Evolutionary conservation across 768 basidiomycete species (phyloP), one percentile per base, ranked within the genome.

Genomic region (Macrolepiota fuliginosa): DNA sequence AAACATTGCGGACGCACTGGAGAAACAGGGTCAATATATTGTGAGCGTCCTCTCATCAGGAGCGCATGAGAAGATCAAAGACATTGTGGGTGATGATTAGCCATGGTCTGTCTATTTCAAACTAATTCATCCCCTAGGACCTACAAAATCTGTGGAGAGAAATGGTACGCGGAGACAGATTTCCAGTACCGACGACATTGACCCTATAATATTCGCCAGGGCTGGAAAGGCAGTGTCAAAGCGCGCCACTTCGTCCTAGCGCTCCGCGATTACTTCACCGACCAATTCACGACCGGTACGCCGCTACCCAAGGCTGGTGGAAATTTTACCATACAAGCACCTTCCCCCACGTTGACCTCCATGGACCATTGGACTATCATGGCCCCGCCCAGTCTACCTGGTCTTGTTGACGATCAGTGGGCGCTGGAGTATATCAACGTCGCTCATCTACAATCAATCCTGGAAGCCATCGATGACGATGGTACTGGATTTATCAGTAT

Each of bases 211-310:
- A 2, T 24, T 24, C 24, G 13, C 2, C 15, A 83, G 82, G 75
- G 74, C 6, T 84, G 83, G 83, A 78, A 77, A 65, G 77, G 80
- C 11, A 83, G 75, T 62, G 83, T 84, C 36, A 82, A 84, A 64
- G 79, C 82, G 0, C 71, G 77, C 0, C 79, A 81, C 59, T 84
- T 84, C 56, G 79, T 82, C 3, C 72, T 81, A 1, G 76, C 76
- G 17, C 68, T 80, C 1, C 75, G 74, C 46, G 77, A 80, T 58
- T 75, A 75, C 54, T 79, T 70, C 55, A 69, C 69, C 9, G 73
- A 76, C 24, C 65, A 62, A 25, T 58, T 58, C 22, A 19, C 57
- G 24, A 25, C 36, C 13, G 36, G 15, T 5, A 58, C 57, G 7
- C 57, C 57, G 6, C 24, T 17, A 3, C 36, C 24, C 15, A 39